phyloP scores from a whole-genome alignment of 495 filamentous ascomycete species.

The Penicillium argentinense region DNA sequence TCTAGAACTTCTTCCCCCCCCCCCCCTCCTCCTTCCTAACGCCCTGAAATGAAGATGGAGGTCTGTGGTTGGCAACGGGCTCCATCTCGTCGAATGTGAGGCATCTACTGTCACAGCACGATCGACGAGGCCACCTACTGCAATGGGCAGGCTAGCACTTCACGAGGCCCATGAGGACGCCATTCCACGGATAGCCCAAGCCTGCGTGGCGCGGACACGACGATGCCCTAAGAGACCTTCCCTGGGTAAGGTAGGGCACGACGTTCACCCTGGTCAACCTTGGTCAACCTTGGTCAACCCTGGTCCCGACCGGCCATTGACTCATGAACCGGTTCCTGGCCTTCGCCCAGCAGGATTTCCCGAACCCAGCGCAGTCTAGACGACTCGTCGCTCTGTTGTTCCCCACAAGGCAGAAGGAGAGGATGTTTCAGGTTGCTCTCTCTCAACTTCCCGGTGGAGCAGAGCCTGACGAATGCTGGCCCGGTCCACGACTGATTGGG shows the following conservation, averaged over 20 bases:
- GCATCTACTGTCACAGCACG: not conserved
- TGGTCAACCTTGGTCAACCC: no score
- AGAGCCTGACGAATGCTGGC: conserved; percentile 7
- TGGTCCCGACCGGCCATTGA: conserved; percentile 1
- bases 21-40: not conserved
- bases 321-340: conserved; percentile 7
- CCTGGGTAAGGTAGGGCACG: no score
- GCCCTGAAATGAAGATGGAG: not conserved
- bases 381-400: no score
- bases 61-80: no score
- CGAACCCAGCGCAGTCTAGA: not conserved
- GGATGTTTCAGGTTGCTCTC: conserved; percentile 3
- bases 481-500: conserved; percentile 9
- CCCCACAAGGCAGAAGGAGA: conserved; percentile 2
- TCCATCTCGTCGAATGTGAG: not conserved
- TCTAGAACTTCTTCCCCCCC: conserved; percentile 1
- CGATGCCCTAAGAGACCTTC: no score
- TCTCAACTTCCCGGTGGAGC: conserved; percentile 2
- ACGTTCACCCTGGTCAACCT: not conserved
- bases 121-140: conserved; percentile 1
- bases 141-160: not conserved
- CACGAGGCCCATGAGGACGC: not conserved
- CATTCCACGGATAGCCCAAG: no score
- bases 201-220: no score
- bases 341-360: not conserved